Percentiles rank a stretch among this genome's conserved stretches.
Conservation (phyloP, 371 early-diverging fungal genomes). For the Mortierella sp. region DNA sequence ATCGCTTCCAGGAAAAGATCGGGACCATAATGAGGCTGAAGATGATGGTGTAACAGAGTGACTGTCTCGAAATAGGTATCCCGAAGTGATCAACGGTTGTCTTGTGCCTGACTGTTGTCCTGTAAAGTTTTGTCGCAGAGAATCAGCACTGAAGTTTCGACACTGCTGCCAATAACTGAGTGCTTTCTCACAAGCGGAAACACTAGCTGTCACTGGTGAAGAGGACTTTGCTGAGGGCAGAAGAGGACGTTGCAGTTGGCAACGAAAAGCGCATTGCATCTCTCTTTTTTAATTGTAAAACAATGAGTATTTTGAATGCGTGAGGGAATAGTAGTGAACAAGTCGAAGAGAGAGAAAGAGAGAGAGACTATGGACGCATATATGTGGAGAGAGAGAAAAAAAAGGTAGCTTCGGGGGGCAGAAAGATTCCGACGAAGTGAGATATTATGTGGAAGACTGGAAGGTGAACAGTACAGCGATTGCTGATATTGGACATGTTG, state of each 20-base stretch:
- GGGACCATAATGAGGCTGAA: background rate
- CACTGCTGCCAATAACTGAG: slow-evolving; percentile 7
- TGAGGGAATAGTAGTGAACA: no score
- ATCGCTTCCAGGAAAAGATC: background rate
- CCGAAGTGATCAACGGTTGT: slow-evolving; percentile 1
- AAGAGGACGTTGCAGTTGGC: slow-evolving; percentile 32
- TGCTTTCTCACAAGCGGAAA: background rate
- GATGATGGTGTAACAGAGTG: slow-evolving; percentile 2
- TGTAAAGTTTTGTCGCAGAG: background rate
- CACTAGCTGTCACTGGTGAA: background rate
- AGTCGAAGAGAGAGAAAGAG: no score
- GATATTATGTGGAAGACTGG: no score
- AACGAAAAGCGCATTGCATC: slow-evolving; percentile 43
- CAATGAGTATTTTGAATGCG: background rate
- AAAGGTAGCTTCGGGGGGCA: background rate
- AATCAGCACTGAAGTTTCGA: background rate
- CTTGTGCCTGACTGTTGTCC: background rate
- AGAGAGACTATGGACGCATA: no score
- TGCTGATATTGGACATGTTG: background rate
- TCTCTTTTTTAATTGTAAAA: slow-evolving; percentile 7
- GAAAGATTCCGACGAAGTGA: no score
- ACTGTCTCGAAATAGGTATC: slow-evolving; percentile 5
- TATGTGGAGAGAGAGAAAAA: background rate
- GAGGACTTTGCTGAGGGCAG: background rate
- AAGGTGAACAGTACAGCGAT: no score